These are phyloP conservation scores for Lyophyllum decastes DNA, from an alignment of 768 basidiomycete genomes.

Conservation along the genomic window DNA sequence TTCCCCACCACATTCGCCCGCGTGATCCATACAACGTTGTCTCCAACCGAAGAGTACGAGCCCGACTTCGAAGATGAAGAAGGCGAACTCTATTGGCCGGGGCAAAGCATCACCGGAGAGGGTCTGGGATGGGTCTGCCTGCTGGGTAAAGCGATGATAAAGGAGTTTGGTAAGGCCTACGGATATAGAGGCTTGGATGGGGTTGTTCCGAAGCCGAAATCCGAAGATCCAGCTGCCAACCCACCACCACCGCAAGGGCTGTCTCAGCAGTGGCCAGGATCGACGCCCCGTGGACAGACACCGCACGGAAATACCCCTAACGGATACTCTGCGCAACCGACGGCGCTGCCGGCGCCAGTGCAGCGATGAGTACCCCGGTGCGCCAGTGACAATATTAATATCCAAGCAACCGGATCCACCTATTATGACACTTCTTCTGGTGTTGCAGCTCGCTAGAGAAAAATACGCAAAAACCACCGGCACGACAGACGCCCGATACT, in stretches of 20 bases:
- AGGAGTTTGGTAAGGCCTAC: constrained; percentile 75
- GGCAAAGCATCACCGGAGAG: constrained; percentile 69
- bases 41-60: constrained; percentile 70
- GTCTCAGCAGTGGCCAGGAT: constrained; percentile 18
- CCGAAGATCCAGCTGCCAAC: constrained; percentile 22
- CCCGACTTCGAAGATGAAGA: constrained; percentile 86
- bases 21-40: constrained; percentile 65
- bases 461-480: constrained; percentile 3
- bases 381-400: constrained; percentile 11
- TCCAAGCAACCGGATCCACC: constrained; percentile 4
- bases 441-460: constrained; percentile 1
- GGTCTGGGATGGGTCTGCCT: constrained; percentile 87
- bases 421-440: not conserved
- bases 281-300: constrained; percentile 17
- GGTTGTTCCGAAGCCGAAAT: constrained; percentile 69
- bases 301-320: constrained; percentile 19
- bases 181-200: constrained; percentile 74
- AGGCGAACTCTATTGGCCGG: constrained; percentile 86
- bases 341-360: constrained; percentile 2
- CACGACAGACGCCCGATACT: not conserved
- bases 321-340: constrained; percentile 14
- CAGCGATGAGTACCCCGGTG: constrained; percentile 5
- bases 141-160: constrained; percentile 86
- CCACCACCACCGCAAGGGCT: constrained; percentile 9
- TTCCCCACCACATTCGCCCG: constrained; percentile 79